These are phyloP conservation scores for Clavispora phyllophila DNA, from an alignment of 805 yeast genomes.

Conservation along the genomic window DNA sequence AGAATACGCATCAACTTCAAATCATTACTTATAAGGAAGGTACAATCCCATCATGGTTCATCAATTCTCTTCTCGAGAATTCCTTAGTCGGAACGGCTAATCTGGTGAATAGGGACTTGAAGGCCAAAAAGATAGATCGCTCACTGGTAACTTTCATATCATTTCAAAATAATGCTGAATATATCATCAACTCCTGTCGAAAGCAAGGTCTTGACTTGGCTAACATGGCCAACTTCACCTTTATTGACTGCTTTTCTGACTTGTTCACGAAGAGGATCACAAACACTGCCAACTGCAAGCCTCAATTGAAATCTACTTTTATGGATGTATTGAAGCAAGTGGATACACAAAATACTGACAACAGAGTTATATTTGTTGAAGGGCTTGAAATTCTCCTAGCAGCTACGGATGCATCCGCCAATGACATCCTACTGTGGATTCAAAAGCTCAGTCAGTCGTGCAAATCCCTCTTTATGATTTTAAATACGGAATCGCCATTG, in stretches of 20 bases:
- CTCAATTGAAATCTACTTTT: slow-evolving; percentile 16
- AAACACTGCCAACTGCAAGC: slow-evolving; percentile 15
- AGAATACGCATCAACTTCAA: slow-evolving; percentile 16
- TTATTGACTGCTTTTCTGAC: slow-evolving; percentile 44
- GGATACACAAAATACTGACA: slow-evolving; percentile 1
- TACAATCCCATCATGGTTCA: slow-evolving; percentile 62
- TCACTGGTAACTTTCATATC: slow-evolving; percentile 32
- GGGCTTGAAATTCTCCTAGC: slow-evolving; percentile 43
- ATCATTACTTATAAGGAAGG: slow-evolving; percentile 37
- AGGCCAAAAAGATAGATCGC: slow-evolving; percentile 15
- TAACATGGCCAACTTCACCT: slow-evolving; percentile 21
- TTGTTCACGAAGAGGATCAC: slow-evolving; percentile 34
- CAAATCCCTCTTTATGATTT: slow-evolving; percentile 31
- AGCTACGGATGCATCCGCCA: slow-evolving; percentile 34
- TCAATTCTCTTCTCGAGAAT: slow-evolving; percentile 50
- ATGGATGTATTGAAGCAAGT: slow-evolving; percentile 11
- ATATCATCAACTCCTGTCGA: slow-evolving; percentile 29
- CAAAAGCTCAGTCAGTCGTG: slow-evolving; percentile 27
- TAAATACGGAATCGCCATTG: slow-evolving; percentile 32
- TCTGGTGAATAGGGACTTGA: slow-evolving; percentile 32
- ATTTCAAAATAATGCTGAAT: slow-evolving; percentile 29
- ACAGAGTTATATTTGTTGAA: slow-evolving; percentile 38
- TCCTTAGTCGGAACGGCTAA: slow-evolving; percentile 43
- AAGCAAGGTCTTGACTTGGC: slow-evolving; percentile 35
- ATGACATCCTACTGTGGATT: slow-evolving; percentile 31